These are phyloP conservation scores for Staphylotrichum tortipilum DNA, from an alignment of 495 filamentous ascomycete genomes.

Conservation along the genomic window DNA sequence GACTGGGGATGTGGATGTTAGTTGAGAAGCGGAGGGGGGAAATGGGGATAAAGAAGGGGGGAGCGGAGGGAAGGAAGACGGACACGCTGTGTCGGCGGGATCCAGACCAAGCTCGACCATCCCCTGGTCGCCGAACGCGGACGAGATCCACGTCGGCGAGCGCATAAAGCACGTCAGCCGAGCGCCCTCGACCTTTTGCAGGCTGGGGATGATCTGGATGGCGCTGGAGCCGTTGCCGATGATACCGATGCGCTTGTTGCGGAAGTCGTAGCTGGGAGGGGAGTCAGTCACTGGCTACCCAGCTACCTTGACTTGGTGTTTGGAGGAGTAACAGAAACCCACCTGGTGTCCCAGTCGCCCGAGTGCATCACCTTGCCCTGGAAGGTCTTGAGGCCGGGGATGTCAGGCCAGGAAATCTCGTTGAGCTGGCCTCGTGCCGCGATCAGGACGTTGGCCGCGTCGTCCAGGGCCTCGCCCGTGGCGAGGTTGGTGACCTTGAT, in stretches of 20 bases:
- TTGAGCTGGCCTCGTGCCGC: constrained; percentile 61
- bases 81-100: constrained; percentile 28
- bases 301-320: no score
- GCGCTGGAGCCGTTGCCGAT: constrained; percentile 57
- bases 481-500: constrained; percentile 23
- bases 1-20: constrained; percentile 17
- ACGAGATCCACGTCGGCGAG: constrained; percentile 57
- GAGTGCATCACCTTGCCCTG: constrained; percentile 51
- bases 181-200: constrained; percentile 47
- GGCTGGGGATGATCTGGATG: constrained; percentile 61
- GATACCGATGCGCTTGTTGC: constrained; percentile 43
- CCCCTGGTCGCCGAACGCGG: constrained; percentile 31
- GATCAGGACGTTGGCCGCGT: constrained; percentile 49
- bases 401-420: constrained; percentile 47
- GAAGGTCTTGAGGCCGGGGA: constrained; percentile 48
- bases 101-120: constrained; percentile 35
- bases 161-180: constrained; percentile 57
- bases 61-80: constrained; percentile 6
- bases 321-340: not conserved
- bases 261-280: constrained; percentile 35
- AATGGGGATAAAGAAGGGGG: not conserved
- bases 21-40: not conserved
- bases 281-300: not conserved
- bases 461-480: constrained; percentile 28
- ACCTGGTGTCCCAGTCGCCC: constrained; percentile 39